Percentiles rank a stretch among this genome's conserved stretches.
Conservation (phyloP, 768 basidiomycete genomes). For the Hortiboletus campestris region DNA sequence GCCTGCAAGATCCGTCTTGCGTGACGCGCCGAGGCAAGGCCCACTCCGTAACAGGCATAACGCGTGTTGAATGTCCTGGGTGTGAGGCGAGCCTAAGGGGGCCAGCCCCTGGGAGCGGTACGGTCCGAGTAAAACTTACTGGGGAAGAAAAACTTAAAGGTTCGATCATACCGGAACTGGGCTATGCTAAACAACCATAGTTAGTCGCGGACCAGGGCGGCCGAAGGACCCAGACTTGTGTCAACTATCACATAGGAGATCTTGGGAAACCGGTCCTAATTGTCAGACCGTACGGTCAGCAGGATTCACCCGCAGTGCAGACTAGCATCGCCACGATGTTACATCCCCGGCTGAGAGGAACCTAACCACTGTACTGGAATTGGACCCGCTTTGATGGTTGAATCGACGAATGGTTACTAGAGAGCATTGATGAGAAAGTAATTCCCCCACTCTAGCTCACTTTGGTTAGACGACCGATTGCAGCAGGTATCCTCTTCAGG, state of each 20-base stretch:
- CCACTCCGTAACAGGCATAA: not conserved
- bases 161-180: conserved; percentile 33
- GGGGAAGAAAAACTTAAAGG: conserved; percentile 15
- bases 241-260: conserved; percentile 1
- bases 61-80: conserved; percentile 8
- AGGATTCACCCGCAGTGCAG: conserved; percentile 7
- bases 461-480: conserved; percentile 30
- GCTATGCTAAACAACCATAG: conserved; percentile 28
- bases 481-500: conserved; percentile 25
- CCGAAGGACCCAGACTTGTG: conserved; percentile 11
- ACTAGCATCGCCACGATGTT: conserved; percentile 27
- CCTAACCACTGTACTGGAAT: conserved; percentile 13
- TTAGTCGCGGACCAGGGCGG: conserved; percentile 8
- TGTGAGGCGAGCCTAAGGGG: conserved; percentile 8
- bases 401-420: conserved; percentile 16
- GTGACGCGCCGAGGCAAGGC: not conserved
- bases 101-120: not conserved
- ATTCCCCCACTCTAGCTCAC: conserved; percentile 21
- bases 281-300: conserved; percentile 17
- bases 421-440: conserved; percentile 19
- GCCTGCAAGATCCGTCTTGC: conserved; percentile 19
- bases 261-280: conserved; percentile 19
- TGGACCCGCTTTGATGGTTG: conserved; percentile 20
- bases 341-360: conserved; percentile 9
- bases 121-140: conserved; percentile 12